These are phyloP conservation scores for Herpotrichia juniperi DNA, from an alignment of 2,329 filamentous ascomycete genomes.

Conservation along the genomic window DNA sequence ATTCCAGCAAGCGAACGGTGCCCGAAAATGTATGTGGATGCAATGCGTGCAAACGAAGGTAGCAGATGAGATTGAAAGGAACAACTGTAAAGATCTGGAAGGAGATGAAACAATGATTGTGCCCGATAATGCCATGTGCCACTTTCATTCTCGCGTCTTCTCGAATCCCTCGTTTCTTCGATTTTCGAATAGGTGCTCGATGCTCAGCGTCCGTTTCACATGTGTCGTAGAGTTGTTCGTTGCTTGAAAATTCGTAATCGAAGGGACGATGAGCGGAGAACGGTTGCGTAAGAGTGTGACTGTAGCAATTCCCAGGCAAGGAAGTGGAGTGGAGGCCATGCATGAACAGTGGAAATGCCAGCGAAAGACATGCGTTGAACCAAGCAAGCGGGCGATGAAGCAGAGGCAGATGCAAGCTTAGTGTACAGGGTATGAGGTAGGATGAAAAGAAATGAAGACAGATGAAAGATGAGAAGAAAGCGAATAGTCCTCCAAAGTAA, in stretches of 20 bases:
- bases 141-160: constrained; percentile 20
- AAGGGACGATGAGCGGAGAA: constrained; percentile 13
- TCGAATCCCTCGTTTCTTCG: constrained; percentile 14
- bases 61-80: constrained; percentile 10
- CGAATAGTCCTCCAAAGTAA: constrained; percentile 5
- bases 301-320: constrained; percentile 1
- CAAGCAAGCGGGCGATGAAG: constrained; percentile 8
- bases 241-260: constrained; percentile 18
- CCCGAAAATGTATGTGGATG: constrained; percentile 26
- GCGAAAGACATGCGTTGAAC: constrained; percentile 7
- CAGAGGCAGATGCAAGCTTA: constrained; percentile 24
- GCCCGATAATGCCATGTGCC: constrained; percentile 10
- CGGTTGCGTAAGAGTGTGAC: background rate
- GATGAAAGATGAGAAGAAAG: constrained; percentile 6
- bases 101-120: constrained; percentile 16
- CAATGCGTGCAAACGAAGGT: constrained; percentile 18
- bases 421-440: constrained; percentile 35
- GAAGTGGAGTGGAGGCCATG: constrained; percentile 7
- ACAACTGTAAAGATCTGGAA: constrained; percentile 13
- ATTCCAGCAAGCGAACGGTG: constrained; percentile 25
- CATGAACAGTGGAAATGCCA: constrained; percentile 8
- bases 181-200: constrained; percentile 17
- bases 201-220: constrained; percentile 23
- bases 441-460: constrained; percentile 14
- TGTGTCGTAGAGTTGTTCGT: constrained; percentile 28